Base-by-base conservation (phyloP, 306 rosid genomes). In the Trifolium subterraneum region DNA sequence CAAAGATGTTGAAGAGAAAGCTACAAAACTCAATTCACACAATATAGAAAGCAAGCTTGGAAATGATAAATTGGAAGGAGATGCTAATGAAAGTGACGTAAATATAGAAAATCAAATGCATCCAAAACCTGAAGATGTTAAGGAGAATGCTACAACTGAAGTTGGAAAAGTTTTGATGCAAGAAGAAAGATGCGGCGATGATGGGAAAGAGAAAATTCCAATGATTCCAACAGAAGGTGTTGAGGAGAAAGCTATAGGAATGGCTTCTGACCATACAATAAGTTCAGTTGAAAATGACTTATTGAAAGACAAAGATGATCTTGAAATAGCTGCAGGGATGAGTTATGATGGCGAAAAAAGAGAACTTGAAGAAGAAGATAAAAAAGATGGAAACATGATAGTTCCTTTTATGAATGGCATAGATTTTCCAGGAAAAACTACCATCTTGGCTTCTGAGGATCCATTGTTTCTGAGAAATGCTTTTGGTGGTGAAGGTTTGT, bases 1-100 rank as follows among this genome's bases (percentile, higher is more conserved):
- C 39, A 73, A 70, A 27, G 63, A 76, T 73, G 58, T 27, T 59
- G 50, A 71, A 25, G 85, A 71, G 42, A 76, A 86, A 75, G 47
- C 41, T 51, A 48, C 27, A 2, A 64, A 60, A 31, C 7, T 25
- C 31, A 41, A 36, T 73, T 73, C 74, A 47, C 36, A 70, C 15
- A 0, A 14, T 12, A 3, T 13, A 50, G 47, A 54, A 78, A 18
- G 64, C 72, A 82, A 84, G 73, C 83, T 51, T 78, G 74, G 62
- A 22, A 79, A 73, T 65, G 64, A 64, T 3, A 36, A 47, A 44
- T 48, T 68, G 20, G 69, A 58, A 45, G 74, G 44, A 22, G 58
- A 75, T 41, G 76, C 41, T 66, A 4, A 41, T 2, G 47, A 41
- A 41, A 10, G 75, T 44, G 71, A 68, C 19, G 52, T 23, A 8